phyloP scores from a whole-genome alignment of 2,329 filamentous ascomycete species.

The Alternaria ethzedia region DNA sequence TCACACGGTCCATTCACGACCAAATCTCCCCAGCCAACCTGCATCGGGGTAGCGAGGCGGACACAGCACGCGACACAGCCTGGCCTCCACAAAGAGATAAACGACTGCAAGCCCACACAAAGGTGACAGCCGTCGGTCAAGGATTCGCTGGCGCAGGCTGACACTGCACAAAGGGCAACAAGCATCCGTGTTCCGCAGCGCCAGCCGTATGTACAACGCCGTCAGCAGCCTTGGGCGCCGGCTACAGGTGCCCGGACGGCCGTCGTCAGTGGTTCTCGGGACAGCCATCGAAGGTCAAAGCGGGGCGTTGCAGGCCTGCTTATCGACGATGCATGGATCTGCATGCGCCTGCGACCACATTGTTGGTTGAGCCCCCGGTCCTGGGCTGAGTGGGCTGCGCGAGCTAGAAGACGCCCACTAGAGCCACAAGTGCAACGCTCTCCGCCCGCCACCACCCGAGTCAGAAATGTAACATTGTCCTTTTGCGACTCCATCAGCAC shows the following conservation, averaged over 20 bases:
- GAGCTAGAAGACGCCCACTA: slow-evolving; percentile 8
- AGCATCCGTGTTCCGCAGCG: background rate
- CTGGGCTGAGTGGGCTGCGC: slow-evolving; percentile 14
- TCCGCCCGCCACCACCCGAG: slow-evolving; percentile 1
- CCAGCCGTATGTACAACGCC: background rate
- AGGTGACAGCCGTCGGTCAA: background rate
- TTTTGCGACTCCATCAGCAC: background rate
- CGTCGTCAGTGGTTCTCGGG: slow-evolving; percentile 8
- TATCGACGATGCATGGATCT: slow-evolving; percentile 8
- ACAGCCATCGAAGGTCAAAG: slow-evolving; percentile 7
- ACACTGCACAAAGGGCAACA: background rate
- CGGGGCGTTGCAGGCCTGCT: slow-evolving; percentile 6
- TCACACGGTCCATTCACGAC: slow-evolving; percentile 22
- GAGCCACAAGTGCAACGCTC: slow-evolving; percentile 5
- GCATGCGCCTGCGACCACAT: background rate
- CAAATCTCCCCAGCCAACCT: slow-evolving; percentile 22
- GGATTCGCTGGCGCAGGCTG: background rate
- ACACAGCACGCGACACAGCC: slow-evolving; percentile 40
- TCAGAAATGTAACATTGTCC: slow-evolving; percentile 10
- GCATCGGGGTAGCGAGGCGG: slow-evolving; percentile 19
- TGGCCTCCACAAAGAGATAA: slow-evolving; percentile 1
- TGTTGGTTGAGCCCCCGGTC: slow-evolving; percentile 12
- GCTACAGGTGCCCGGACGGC: slow-evolving; percentile 18
- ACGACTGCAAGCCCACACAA: slow-evolving; percentile 1
- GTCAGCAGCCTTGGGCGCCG: background rate